These are phyloP conservation scores for Thymus mandschuricus DNA, from an alignment of 257 asterid genomes.

Conservation along the genomic window DNA sequence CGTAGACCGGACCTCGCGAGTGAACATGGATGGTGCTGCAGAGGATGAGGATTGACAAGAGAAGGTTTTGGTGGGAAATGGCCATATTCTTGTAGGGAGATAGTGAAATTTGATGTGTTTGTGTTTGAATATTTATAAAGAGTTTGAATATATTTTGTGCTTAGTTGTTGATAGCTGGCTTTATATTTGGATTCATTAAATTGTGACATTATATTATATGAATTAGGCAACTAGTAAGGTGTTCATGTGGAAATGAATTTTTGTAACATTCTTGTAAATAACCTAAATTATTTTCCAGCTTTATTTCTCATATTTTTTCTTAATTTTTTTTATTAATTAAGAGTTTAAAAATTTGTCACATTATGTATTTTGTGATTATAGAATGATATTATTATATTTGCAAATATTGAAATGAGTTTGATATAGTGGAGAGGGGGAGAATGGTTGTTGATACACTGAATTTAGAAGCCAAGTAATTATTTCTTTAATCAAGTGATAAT, in stretches of 20 bases:
- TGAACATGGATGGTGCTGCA: constrained; percentile 37
- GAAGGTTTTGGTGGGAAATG: constrained; percentile 22
- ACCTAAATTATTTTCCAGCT: constrained; percentile 34
- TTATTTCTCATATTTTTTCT: constrained; percentile 21
- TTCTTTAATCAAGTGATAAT: no score
- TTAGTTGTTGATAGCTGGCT: constrained; percentile 88
- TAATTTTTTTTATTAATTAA: no score
- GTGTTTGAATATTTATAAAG: constrained; percentile 32
- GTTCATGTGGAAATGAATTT: constrained; percentile 50
- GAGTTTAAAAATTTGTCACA: no score
- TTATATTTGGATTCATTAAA: constrained; percentile 27
- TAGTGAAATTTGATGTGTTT: constrained; percentile 20
- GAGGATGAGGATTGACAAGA: constrained; percentile 32
- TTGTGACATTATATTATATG: constrained; percentile 37
- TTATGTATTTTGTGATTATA: no score
- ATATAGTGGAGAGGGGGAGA: no score
- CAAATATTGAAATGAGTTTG: no score
- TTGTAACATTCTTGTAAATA: constrained; percentile 44
- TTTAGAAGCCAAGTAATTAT: no score
- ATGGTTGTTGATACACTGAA: no score
- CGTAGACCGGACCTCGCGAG: constrained; percentile 60
- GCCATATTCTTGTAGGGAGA: constrained; percentile 39
- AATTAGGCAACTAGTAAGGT: constrained; percentile 35
- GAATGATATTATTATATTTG: no score
- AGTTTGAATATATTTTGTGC: constrained; percentile 39